phyloP scores from a whole-genome alignment of 78 protist species.

The Polysphondylium violaceum region DNA sequence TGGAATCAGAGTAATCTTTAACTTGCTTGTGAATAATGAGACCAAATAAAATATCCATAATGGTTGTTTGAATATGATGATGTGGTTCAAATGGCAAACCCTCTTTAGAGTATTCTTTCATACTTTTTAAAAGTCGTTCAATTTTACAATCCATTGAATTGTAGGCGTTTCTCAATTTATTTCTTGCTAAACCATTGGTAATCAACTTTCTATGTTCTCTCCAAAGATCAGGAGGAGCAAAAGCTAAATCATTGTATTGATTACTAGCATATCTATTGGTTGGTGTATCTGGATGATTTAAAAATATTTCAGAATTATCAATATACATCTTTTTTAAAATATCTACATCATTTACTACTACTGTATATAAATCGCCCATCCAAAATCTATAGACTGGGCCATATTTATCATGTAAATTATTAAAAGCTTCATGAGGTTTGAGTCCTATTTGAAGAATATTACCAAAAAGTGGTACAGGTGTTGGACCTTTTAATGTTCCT shows the following conservation, averaged over 20 bases:
- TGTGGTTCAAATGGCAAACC: too few species aligned
- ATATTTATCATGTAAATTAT: background rate
- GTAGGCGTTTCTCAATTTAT: background rate
- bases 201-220: background rate
- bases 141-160: constrained; percentile 13
- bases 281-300: constrained; percentile 17
- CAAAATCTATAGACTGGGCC: constrained; percentile 4
- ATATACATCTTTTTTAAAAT: constrained; percentile 4
- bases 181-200: background rate
- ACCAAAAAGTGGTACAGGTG: constrained; percentile 1
- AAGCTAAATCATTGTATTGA: background rate
- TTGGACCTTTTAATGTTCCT: background rate
- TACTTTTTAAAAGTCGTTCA: background rate
- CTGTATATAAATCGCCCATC: constrained; percentile 33
- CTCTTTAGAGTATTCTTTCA: too few species aligned
- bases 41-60: too few species aligned
- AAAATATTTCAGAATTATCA: constrained; percentile 9
- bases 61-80: too few species aligned
- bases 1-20: too few species aligned
- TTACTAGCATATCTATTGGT: background rate
- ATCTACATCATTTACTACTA: constrained; percentile 5
- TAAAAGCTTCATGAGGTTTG: background rate
- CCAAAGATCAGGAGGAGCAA: background rate
- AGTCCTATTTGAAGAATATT: background rate
- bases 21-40: too few species aligned